These are phyloP conservation scores for Aspergillus ustus DNA, from an alignment of 2,329 filamentous ascomycete genomes.

Conservation along the genomic window DNA sequence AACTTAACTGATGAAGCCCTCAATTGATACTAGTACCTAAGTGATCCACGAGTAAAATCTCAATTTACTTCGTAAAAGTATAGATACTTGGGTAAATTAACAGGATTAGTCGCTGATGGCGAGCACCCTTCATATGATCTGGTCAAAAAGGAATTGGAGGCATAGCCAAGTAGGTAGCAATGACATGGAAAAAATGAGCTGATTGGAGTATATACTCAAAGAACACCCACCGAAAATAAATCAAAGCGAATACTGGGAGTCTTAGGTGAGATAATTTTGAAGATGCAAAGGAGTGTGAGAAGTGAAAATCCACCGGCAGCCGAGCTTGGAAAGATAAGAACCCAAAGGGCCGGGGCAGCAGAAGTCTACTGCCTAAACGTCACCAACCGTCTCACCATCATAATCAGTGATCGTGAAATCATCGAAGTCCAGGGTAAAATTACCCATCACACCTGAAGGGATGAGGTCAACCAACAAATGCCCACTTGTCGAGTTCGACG, in stretches of 20 bases:
- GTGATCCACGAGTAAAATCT: not conserved
- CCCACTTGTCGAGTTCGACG: conserved; percentile 24
- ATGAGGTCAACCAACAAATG: conserved; percentile 30
- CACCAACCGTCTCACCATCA: conserved; percentile 31
- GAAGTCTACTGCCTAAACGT: conserved; percentile 7
- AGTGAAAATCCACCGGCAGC: not conserved
- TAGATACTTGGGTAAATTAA: not conserved
- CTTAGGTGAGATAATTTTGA: not conserved
- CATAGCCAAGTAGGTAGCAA: not conserved
- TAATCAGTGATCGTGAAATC: conserved; percentile 38
- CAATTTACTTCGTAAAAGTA: not conserved
- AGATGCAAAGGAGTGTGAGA: conserved; percentile 8
- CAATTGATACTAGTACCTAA: not conserved
- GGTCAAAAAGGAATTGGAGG: not conserved
- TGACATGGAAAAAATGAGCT: not conserved
- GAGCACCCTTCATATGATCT: conserved; percentile 2
- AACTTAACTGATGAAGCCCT: not conserved
- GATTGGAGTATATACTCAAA: conserved; percentile 5
- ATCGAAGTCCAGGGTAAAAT: conserved; percentile 41
- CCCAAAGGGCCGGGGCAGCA: not conserved
- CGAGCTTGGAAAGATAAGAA: not conserved
- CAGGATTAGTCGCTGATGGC: conserved; percentile 4
- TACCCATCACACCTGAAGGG: conserved; percentile 28
- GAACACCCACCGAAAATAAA: not conserved
- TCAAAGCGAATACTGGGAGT: not conserved